These are phyloP conservation scores for Globisporangium cylindrosporum DNA, from an alignment of 352 stramenopile genomes.

Conservation along the genomic window DNA sequence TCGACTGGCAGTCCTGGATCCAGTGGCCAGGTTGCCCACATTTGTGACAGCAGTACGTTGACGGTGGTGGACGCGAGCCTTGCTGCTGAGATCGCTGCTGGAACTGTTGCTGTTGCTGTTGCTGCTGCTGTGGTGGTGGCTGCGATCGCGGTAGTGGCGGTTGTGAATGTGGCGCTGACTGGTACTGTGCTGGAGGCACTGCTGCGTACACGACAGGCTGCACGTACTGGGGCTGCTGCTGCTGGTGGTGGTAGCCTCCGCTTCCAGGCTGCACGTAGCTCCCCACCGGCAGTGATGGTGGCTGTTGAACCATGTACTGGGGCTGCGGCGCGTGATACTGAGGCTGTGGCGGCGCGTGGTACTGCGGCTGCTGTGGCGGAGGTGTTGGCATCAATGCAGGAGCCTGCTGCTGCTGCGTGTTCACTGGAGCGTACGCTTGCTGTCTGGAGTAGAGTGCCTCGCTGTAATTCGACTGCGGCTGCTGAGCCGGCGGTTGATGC, in stretches of 20 bases:
- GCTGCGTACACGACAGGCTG: conserved; percentile 5
- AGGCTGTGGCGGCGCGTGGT: conserved; percentile 6
- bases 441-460: conserved; percentile 34
- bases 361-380: not conserved
- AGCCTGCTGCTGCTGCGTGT: not conserved
- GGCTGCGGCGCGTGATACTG: conserved; percentile 5
- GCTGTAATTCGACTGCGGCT: conserved; percentile 25
- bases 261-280: conserved; percentile 12
- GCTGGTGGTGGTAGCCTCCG: conserved; percentile 17
- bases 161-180: conserved; percentile 10
- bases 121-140: conserved; percentile 23
- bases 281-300: not conserved
- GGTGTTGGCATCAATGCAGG: not conserved
- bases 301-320: conserved; percentile 14
- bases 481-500: conserved; percentile 9
- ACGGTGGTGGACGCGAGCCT: conserved; percentile 32
- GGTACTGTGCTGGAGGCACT: conserved; percentile 6
- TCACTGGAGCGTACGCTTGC: conserved; percentile 35
- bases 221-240: conserved; percentile 6
- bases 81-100: conserved; percentile 24
- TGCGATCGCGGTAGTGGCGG: conserved; percentile 21
- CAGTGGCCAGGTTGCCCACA: conserved; percentile 74
- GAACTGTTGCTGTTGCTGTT: conserved; percentile 21
- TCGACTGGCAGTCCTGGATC: conserved; percentile 68
- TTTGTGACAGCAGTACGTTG: conserved; percentile 75